Evolutionary conservation across 108 stramenopile genomes (phyloP).

Genomic region (Mediolabrus comicus): DNA sequence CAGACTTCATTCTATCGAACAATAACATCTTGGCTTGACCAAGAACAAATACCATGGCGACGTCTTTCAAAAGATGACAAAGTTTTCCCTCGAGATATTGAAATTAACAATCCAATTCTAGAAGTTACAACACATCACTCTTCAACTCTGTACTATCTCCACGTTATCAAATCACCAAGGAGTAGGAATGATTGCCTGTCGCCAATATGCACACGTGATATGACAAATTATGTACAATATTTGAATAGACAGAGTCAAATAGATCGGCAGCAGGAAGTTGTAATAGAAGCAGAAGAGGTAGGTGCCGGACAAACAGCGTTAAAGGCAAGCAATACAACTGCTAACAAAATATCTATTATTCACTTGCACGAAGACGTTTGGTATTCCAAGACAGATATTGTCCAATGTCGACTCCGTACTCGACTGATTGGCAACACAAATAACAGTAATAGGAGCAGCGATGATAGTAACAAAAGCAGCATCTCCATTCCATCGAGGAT

Average conservation of each 20-base stretch:
- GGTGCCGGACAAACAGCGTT: no score
- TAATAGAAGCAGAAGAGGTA: no score
- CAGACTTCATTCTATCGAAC: neutral
- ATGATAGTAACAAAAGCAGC: no score
- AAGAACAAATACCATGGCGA: neutral
- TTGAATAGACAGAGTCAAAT: neutral
- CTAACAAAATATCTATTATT: slow-evolving; percentile 24
- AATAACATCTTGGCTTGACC: neutral
- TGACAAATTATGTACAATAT: neutral
- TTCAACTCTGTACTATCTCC: neutral
- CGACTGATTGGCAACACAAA: slow-evolving; percentile 9
- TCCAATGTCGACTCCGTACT: slow-evolving; percentile 33
- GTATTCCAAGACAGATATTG: slow-evolving; percentile 40
- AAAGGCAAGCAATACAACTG: neutral
- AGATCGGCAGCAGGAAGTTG: neutral
- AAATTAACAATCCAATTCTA: neutral
- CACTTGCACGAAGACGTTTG: slow-evolving; percentile 65
- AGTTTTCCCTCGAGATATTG: neutral
- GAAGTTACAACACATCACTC: neutral
- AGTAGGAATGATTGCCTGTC: neutral
- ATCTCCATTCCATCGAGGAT: no score
- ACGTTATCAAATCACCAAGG: neutral
- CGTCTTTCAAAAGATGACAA: neutral
- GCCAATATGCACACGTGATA: neutral
- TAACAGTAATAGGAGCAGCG: no score